phyloP scores from a whole-genome alignment of 2,329 filamentous ascomycete genomes.

The Cladosporium sphaerospermum region DNA sequence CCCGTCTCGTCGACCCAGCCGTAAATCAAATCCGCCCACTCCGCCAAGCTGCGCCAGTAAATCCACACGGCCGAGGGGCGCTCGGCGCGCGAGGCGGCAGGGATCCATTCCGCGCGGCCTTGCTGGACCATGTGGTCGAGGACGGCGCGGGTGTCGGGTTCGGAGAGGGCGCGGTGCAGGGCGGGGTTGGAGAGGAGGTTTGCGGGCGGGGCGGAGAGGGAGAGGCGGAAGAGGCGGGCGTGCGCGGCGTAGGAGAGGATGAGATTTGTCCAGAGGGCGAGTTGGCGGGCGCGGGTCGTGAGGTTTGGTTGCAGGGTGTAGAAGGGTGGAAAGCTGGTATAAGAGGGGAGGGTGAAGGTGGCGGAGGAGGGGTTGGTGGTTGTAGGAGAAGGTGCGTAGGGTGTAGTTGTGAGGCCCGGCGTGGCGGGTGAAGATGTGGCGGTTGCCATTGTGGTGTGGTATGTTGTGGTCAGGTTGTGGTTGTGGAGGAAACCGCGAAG shows the following conservation, averaged over 20 bases:
- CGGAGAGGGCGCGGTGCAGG: conserved; percentile 41
- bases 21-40: conserved; percentile 78
- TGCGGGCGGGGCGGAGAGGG: conserved; percentile 50
- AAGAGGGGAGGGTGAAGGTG: conserved; percentile 38
- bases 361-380: conserved; percentile 9
- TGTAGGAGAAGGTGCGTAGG: conserved; percentile 6
- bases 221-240: conserved; percentile 69
- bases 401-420: background rate
- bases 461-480: background rate
- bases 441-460: conserved; percentile 11
- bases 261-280: conserved; percentile 78
- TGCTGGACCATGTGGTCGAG: conserved; percentile 53
- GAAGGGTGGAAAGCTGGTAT: conserved; percentile 75
- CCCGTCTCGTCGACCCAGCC: conserved; percentile 79
- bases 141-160: conserved; percentile 48
- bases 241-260: conserved; percentile 78
- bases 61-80: conserved; percentile 61
- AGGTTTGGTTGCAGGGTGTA: conserved; percentile 75
- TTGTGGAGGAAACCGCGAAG: conserved; percentile 8
- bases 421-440: background rate
- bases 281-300: conserved; percentile 66
- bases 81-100: conserved; percentile 25
- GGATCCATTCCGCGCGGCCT: conserved; percentile 60
- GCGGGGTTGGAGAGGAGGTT: conserved; percentile 47
- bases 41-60: conserved; percentile 80